Evolutionary conservation across 176 grass and related monocot genomes (phyloP).

Genomic region (Aegilops sharonensis): DNA sequence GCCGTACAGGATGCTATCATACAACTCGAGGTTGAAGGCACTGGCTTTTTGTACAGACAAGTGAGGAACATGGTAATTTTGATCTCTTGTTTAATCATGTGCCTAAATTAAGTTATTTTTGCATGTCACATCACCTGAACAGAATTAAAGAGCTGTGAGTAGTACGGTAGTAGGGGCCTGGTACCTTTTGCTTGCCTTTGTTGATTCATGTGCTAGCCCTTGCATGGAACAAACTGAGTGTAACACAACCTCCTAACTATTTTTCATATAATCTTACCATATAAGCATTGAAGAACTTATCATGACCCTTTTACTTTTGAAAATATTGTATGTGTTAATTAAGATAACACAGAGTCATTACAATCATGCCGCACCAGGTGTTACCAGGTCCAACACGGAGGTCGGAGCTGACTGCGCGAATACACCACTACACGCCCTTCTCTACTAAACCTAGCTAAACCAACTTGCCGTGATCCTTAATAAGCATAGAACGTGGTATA

Average conservation of each 20-base stretch:
- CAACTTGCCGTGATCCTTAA: neutral
- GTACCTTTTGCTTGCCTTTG: neutral
- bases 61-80: constrained; percentile 95
- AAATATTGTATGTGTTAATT: neutral
- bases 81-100: neutral
- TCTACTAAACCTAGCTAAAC: neutral
- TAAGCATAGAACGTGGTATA: neutral
- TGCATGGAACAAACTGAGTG: neutral
- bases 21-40: constrained; percentile 92
- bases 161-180: neutral
- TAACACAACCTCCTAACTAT: neutral
- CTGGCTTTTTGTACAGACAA: constrained; percentile 96
- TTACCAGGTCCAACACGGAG: neutral
- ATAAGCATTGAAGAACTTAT: neutral
- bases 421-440: neutral
- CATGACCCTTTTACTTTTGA: neutral
- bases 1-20: constrained; percentile 65
- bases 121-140: neutral
- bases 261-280: constrained; percentile 12
- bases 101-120: constrained; percentile 12
- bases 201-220: neutral
- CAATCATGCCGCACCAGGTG: neutral
- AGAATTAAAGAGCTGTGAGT: neutral
- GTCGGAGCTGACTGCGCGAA: neutral
- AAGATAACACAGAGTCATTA: neutral